These are phyloP conservation scores for Fusarium irregulare DNA, from an alignment of 2,329 filamentous ascomycete genomes.

Conservation along the genomic window DNA sequence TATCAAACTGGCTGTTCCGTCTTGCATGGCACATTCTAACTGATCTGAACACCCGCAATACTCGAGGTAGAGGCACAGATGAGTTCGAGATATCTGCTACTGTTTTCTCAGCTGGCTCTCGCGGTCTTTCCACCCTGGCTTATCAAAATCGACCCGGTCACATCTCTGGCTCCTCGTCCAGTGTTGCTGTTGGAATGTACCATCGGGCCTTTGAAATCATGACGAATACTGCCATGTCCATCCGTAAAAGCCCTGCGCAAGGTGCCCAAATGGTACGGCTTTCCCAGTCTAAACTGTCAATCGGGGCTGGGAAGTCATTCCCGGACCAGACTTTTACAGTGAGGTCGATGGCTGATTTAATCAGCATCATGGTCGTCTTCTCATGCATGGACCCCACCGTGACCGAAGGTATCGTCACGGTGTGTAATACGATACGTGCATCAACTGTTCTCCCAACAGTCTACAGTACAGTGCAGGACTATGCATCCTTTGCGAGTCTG, in stretches of 20 bases:
- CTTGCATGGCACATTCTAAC: not conserved
- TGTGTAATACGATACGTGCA: too few relatives aligned
- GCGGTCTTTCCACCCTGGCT: fast-evolving
- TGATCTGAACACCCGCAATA: not conserved
- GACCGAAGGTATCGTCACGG: too few relatives aligned
- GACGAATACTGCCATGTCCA: not conserved
- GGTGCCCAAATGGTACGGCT: fast-evolving
- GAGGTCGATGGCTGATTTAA: too few relatives aligned
- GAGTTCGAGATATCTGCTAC: not conserved
- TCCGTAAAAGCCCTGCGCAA: fast-evolving
- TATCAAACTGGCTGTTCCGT: not conserved
- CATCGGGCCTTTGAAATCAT: not conserved
- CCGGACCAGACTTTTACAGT: too few relatives aligned
- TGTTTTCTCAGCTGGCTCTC: not conserved
- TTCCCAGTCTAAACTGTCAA: not conserved
- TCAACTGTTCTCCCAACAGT: too few relatives aligned
- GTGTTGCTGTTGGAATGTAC: not conserved
- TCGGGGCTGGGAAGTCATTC: not conserved
- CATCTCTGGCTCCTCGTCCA: not conserved
- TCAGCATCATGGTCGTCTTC: too few relatives aligned
- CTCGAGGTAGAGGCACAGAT: not conserved
- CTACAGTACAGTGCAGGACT: too few relatives aligned
- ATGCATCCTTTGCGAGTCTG: too few relatives aligned
- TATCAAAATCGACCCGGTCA: not conserved
- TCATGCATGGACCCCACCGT: too few relatives aligned